Conservation (phyloP, 2,329 filamentous ascomycete genomes). For the Pseudogymnoascus sp. region DNA sequence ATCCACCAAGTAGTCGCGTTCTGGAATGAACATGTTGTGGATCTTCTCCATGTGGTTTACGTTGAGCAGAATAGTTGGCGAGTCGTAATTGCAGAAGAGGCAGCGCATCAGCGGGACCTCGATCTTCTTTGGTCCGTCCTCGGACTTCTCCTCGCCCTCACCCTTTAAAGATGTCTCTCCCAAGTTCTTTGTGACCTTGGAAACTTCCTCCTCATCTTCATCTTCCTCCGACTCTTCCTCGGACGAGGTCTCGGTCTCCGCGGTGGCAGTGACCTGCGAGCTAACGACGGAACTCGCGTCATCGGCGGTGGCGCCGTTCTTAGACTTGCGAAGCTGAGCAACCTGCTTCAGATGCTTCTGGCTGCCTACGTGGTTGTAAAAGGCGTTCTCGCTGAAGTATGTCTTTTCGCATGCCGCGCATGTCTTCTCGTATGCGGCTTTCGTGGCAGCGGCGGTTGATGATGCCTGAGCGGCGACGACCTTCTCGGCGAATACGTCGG, state of each 20-base stretch:
- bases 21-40: slow-evolving; percentile 94
- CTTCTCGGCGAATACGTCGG: slow-evolving; percentile 91
- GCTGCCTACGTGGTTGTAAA: slow-evolving; percentile 83
- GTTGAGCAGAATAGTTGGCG: slow-evolving; percentile 67
- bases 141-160: slow-evolving; percentile 22
- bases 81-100: slow-evolving; percentile 87
- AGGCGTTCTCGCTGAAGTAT: slow-evolving; percentile 95
- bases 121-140: slow-evolving; percentile 35
- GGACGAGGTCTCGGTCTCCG: slow-evolving; percentile 45
- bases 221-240: slow-evolving; percentile 69
- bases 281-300: slow-evolving; percentile 78
- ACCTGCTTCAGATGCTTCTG: slow-evolving; percentile 76
- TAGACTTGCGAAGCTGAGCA: slow-evolving; percentile 36
- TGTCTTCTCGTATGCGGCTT: slow-evolving; percentile 77
- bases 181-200: slow-evolving; percentile 43
- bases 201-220: slow-evolving; percentile 68
- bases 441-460: slow-evolving; percentile 75
- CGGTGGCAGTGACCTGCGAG: slow-evolving; percentile 30
- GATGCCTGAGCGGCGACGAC: slow-evolving; percentile 84
- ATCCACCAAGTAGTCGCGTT: slow-evolving; percentile 75
- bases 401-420: slow-evolving; percentile 82
- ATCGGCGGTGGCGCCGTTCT: slow-evolving; percentile 41
- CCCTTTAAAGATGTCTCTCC: slow-evolving; percentile 18
- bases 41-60: slow-evolving; percentile 82
- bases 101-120: slow-evolving; percentile 43